phyloP scores from a whole-genome alignment of 805 yeast species.

The Lachancea quebecensis region DNA sequence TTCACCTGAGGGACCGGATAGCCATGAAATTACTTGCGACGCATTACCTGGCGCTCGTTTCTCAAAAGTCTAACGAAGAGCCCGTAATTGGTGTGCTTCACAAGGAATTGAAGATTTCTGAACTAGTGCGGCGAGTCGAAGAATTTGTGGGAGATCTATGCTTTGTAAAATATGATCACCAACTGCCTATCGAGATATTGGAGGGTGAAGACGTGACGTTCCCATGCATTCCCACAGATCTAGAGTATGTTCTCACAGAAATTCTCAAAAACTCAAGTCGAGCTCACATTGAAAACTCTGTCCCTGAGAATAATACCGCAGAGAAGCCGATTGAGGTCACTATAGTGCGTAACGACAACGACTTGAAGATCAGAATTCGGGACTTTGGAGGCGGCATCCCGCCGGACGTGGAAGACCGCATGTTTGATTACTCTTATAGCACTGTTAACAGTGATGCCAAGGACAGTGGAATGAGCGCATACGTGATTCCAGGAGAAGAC shows the following conservation, averaged over 20 bases:
- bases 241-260: conserved; percentile 85
- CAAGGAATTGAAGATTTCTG: conserved; percentile 55
- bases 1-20: conserved; percentile 76
- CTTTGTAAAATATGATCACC: conserved; percentile 72
- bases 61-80: conserved; percentile 30
- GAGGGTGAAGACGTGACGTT: conserved; percentile 50
- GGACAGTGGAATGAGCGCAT: conserved; percentile 42
- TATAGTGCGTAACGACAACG: conserved; percentile 29
- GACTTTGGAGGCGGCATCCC: conserved; percentile 89
- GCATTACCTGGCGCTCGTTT: conserved; percentile 67
- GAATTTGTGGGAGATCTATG: conserved; percentile 79
- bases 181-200: conserved; percentile 54
- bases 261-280: conserved; percentile 79
- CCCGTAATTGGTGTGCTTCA: conserved; percentile 62
- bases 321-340: conserved; percentile 26
- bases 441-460: conserved; percentile 58
- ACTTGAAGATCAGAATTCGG: conserved; percentile 68
- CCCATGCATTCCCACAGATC: conserved; percentile 80
- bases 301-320: conserved; percentile 14
- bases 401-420: conserved; percentile 53
- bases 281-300: conserved; percentile 72
- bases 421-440: conserved; percentile 82
- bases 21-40: conserved; percentile 81
- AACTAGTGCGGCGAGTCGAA: conserved; percentile 55
- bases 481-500: conserved; percentile 65